These are phyloP conservation scores for Setaria italica DNA, from an alignment of 202 grass and related monocot species.

Conservation along the genomic window DNA sequence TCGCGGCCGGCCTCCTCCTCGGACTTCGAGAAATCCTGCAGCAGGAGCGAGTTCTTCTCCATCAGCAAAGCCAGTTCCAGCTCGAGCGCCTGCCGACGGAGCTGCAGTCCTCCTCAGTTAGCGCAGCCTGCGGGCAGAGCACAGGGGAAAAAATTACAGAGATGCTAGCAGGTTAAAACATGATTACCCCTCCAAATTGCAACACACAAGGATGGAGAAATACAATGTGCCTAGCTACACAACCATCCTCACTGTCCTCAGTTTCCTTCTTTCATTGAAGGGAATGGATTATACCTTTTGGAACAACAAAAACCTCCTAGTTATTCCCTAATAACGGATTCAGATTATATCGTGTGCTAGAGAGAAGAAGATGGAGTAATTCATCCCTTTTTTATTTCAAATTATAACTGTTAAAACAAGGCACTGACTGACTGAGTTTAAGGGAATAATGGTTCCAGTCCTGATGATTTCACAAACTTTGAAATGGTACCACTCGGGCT, in stretches of 20 bases:
- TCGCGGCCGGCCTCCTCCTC: too few species aligned
- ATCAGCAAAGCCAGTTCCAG: constrained; percentile 47
- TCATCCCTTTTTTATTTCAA: not conserved
- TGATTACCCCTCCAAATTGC: not conserved
- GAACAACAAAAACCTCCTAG: too few species aligned
- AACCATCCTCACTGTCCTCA: not conserved
- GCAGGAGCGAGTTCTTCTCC: constrained; percentile 54
- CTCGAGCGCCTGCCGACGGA: constrained; percentile 49
- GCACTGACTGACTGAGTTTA: too few species aligned
- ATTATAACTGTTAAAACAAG: too few species aligned
- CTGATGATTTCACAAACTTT: not conserved
- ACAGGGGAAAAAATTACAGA: not conserved
- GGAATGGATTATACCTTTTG: too few species aligned
- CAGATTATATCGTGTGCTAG: not conserved
- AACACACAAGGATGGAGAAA: not conserved
- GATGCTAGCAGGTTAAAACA: not conserved
- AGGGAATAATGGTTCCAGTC: too few species aligned
- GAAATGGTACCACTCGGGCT: not conserved
- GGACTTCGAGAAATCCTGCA: constrained; percentile 38
- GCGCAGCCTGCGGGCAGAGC: constrained; percentile 29
- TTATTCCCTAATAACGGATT: not conserved
- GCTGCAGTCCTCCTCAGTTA: constrained; percentile 50
- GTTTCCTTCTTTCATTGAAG: not conserved
- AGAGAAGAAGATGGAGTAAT: not conserved
- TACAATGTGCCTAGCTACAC: not conserved